Evolutionary conservation across 306 rosid species (phyloP).

Genomic region (Ceratonia siliqua): DNA sequence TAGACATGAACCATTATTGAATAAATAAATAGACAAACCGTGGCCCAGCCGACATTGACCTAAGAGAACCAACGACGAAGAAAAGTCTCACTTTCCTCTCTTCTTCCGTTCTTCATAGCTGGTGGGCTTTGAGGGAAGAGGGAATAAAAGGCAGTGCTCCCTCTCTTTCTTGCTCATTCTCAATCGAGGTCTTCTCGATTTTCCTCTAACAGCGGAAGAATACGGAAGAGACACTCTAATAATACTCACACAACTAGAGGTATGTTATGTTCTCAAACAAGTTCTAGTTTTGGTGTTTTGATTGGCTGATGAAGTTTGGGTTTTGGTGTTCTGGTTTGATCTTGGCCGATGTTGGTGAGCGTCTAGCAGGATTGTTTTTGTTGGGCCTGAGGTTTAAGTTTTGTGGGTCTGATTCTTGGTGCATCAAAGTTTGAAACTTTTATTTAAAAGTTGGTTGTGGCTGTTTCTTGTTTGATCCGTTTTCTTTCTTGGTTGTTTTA

Average conservation of each 20-base stretch:
- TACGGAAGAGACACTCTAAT: not conserved
- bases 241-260: constrained; percentile 34
- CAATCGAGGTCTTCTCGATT: constrained; percentile 52
- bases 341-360: not conserved
- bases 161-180: constrained; percentile 37
- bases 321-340: constrained; percentile 15
- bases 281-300: constrained; percentile 10
- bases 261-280: constrained; percentile 27
- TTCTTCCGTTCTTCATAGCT: constrained; percentile 44
- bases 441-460: constrained; percentile 28
- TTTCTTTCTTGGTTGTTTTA: not conserved
- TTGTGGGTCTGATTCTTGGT: constrained; percentile 37
- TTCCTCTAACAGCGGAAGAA: not conserved
- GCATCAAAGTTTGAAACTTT: constrained; percentile 39
- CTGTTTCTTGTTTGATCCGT: constrained; percentile 7
- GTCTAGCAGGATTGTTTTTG: not conserved
- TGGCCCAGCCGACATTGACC: constrained; percentile 88
- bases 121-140: not conserved
- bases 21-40: constrained; percentile 44
- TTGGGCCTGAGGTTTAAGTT: constrained; percentile 18
- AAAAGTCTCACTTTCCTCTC: constrained; percentile 88
- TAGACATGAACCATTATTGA: constrained; percentile 1
- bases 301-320: not conserved
- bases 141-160: constrained; percentile 35
- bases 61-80: constrained; percentile 58